Percentiles rank a stretch among this genome's conserved stretches.
phyloP scores from a whole-genome alignment of 305 asterid genomes.

The Solanum hybrid region DNA sequence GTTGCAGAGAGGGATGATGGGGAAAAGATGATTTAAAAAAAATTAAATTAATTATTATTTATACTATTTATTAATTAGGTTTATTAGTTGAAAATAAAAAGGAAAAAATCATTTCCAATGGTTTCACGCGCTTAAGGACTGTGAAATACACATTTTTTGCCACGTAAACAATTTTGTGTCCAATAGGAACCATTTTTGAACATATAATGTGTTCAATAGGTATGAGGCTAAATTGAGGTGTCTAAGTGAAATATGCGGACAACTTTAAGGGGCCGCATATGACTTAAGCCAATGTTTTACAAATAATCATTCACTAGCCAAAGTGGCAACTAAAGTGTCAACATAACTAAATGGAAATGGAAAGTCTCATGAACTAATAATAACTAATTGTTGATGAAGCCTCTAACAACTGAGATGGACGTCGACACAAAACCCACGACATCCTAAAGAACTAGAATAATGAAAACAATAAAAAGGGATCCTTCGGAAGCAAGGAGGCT shows the following conservation, averaged over 20 bases:
- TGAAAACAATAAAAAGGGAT: no score
- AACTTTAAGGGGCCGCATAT: background rate
- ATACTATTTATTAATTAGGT: background rate
- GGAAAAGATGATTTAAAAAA: background rate
- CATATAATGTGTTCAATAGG: background rate
- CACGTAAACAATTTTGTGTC: background rate
- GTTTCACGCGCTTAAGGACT: background rate
- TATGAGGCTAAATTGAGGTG: background rate
- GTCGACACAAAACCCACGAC: no score
- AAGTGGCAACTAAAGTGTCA: no score
- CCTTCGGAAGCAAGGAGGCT: no score
- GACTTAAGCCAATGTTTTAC: background rate
- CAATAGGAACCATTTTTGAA: no score
- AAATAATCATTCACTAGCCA: no score
- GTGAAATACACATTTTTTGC: background rate
- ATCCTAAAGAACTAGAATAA: no score
- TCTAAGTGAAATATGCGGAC: background rate
- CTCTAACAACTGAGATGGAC: no score
- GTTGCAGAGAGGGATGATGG: background rate
- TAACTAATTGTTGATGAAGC: no score
- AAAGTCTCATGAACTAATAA: no score
- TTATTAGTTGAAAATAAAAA: background rate
- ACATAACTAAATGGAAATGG: no score
- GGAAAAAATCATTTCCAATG: background rate
- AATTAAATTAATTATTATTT: no score